Evolutionary conservation across 371 early-diverging fungal genomes (phyloP), one percentile per base, ranked within the genome.

Genomic region (Ordospora pajunii): DNA sequence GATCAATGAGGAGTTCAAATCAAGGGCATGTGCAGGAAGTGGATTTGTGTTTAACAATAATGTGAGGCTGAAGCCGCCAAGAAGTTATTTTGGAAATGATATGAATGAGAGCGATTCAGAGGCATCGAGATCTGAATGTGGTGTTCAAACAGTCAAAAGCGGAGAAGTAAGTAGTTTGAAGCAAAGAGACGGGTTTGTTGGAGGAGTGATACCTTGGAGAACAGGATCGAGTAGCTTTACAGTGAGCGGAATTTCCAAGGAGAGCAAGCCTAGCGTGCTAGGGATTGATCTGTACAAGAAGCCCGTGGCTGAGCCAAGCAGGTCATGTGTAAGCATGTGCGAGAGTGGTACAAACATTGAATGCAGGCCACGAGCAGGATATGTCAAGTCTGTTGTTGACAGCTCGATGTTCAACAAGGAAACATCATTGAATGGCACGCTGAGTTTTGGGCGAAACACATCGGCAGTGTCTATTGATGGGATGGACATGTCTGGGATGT

Each of bases 231-330:
- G 37, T 37, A 40, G 58, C 10, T 14, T 17, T 37, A 37, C 32
- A 12, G 6, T n/a, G 2, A 58, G 58, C 7, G 14, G 58, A 1
- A 27, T 37, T 14, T 17, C 8, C 17, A 40, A 58, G 2, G 14
- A 37, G 12, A 6, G 14, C 37, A 58, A 19, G 12, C 17, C 37
- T 5, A n/a, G 37, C 7, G 11, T 58, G 40, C 37, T 58, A 14
- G 58, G 58, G 17, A 37, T 58, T 27, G 58, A 58, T 14, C 58
- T 58, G 8, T 58, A 58, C 58, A 58, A 58, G 40, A 58, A 58
- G 37, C 37, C 22, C 5, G 27, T 32, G 1, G 32, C 40, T 37
- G 58, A 58, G 17, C 32, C 32, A 32, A n/a, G 14, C 58, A 37
- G 8, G 17, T 37, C 58, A 8, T 58, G 40, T 58, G 25, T 19